Evolutionary conservation across 306 rosid species (phyloP).

Genomic region (Lathyrus aphaca): DNA sequence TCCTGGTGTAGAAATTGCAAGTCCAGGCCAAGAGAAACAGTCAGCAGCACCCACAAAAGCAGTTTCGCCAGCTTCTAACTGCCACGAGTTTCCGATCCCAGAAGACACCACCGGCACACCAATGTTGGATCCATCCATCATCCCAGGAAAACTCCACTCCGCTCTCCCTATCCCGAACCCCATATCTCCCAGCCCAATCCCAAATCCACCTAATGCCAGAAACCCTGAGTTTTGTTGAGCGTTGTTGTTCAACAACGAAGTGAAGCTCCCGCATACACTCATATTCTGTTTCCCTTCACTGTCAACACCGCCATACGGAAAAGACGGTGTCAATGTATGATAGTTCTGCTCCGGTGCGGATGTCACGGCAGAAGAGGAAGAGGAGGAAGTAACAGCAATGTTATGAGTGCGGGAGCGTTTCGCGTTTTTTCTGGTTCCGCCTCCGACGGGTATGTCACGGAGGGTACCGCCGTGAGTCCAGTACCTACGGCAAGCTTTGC

Average conservation of each 20-base stretch:
- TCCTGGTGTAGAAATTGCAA: slow-evolving; percentile 86
- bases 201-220: slow-evolving; percentile 79
- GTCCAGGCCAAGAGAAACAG: slow-evolving; percentile 89
- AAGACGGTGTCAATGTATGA: slow-evolving; percentile 50
- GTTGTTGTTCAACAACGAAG: slow-evolving; percentile 63
- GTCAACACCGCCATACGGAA: slow-evolving; percentile 47
- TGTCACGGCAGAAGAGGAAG: background rate
- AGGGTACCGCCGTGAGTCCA: slow-evolving; percentile 99
- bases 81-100: slow-evolving; percentile 67
- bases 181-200: slow-evolving; percentile 81
- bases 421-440: slow-evolving; percentile 87
- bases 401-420: slow-evolving; percentile 80
- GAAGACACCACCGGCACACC: slow-evolving; percentile 39
- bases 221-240: slow-evolving; percentile 60
- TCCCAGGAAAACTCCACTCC: slow-evolving; percentile 68
- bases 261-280: slow-evolving; percentile 61
- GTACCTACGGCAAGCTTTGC: slow-evolving; percentile 98
- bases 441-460: slow-evolving; percentile 95
- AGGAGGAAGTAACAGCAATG: slow-evolving; percentile 23
- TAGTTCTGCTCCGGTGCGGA: slow-evolving; percentile 37
- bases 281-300: slow-evolving; percentile 46
- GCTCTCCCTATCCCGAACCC: slow-evolving; percentile 66
- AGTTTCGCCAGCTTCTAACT: slow-evolving; percentile 65
- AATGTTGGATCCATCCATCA: slow-evolving; percentile 47
- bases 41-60: slow-evolving; percentile 67